Evolutionary conservation across 2,329 filamentous ascomycete genomes (phyloP), one percentile per base, ranked within the genome.

Genomic region (Cercospora janseana): DNA sequence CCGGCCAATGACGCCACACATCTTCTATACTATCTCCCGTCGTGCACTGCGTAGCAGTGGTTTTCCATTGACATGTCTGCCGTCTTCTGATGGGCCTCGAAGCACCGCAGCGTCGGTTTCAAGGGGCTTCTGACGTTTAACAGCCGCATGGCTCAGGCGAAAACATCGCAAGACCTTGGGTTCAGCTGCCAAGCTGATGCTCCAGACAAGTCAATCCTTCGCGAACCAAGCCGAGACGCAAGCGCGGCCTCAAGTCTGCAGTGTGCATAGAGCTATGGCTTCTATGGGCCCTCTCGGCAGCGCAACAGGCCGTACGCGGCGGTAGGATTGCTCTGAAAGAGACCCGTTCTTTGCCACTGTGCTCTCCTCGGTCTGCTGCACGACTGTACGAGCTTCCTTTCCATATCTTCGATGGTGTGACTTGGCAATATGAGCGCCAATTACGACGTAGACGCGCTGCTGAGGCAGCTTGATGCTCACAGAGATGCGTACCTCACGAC

Each of bases 401-500:
- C n/a, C 8, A 15, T 46, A 10, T 35, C 8, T 37, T 26, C 18
- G n/a, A 5, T 26, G 35, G 18, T n/a, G 15, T 35, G 8, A 12
- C 12, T 21, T 23, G n/a, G 16, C 42, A 15, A 9, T 23, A 26
- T 46, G 43, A 18, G 29, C 16, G 26, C 20, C 13, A 12, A 28
- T 13, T 21, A 46, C 15, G 43, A 46, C 35, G 29, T 46, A 2
- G 43, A 46, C 13, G 43, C 37, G 13, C 55, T 59, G 4, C 38
- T 61, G 4, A 55, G 51, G 46, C 46, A 53, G 37, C 51, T 61
- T 4, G 58, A 61, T 18, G 53, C 52, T 7, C 58, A 58, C 28
- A 47, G 51, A 27, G 51, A 58, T 31, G 59, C 59, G 4, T 61
- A 60, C 23, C 26, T 57, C 5, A 55, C 57, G 21, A 54, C 52